These are phyloP conservation scores for Auriscalpium orientale DNA, from an alignment of 768 basidiomycete species.

Conservation along the genomic window DNA sequence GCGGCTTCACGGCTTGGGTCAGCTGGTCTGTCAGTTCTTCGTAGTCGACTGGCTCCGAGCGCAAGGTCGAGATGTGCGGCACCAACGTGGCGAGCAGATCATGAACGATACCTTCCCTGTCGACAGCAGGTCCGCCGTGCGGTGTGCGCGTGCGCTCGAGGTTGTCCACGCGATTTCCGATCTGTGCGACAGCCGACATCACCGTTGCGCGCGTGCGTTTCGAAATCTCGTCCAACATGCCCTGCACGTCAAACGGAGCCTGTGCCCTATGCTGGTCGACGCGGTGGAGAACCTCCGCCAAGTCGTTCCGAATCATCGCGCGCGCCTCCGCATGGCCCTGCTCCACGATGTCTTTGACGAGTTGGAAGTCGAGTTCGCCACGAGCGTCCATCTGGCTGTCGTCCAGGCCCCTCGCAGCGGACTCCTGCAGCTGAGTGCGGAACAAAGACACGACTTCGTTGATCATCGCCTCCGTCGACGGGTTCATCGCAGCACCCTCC, in stretches of 20 bases:
- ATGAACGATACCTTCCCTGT: constrained; percentile 53
- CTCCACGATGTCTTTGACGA: constrained; percentile 63
- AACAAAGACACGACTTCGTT: constrained; percentile 61
- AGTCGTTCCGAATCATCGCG: constrained; percentile 48
- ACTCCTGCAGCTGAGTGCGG: constrained; percentile 59
- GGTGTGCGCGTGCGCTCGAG: constrained; percentile 30
- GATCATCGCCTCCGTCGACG: constrained; percentile 54
- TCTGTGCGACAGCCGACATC: constrained; percentile 48
- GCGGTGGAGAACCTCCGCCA: constrained; percentile 43
- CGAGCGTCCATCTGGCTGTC: constrained; percentile 64
- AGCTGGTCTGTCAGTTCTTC: constrained; percentile 68
- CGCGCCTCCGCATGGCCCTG: constrained; percentile 60
- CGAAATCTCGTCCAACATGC: constrained; percentile 50
- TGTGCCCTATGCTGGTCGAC: constrained; percentile 24
- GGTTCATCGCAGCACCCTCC: constrained; percentile 22
- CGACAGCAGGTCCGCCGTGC: constrained; percentile 28
- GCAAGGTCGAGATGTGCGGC: constrained; percentile 55
- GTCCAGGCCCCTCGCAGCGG: constrained; percentile 47
- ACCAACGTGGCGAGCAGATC: constrained; percentile 49
- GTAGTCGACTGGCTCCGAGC: constrained; percentile 67
- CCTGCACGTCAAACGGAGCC: constrained; percentile 23
- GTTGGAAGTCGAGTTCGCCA: constrained; percentile 72
- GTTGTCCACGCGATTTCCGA: constrained; percentile 51
- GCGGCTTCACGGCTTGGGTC: constrained; percentile 81
- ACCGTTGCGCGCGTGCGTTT: constrained; percentile 52